These are phyloP conservation scores for Coprinellus micaceus DNA, from an alignment of 768 basidiomycete genomes.

Conservation along the genomic window DNA sequence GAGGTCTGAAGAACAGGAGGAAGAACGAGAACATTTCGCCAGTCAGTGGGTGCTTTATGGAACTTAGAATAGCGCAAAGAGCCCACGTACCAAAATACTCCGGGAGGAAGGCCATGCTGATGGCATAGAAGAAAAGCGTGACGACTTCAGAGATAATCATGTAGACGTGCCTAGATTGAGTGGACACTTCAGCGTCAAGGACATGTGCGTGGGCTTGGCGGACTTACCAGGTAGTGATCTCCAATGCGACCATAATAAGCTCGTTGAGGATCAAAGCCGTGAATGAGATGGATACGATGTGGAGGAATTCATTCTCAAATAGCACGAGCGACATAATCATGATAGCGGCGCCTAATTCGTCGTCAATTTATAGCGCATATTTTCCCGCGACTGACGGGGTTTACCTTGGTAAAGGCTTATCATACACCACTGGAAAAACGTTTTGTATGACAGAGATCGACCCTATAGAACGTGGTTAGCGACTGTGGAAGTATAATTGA, in stretches of 20 bases:
- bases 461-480: constrained; percentile 48
- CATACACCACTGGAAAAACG: constrained; percentile 97
- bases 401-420: constrained; percentile 96
- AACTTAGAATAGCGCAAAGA: neutral
- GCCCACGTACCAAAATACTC: constrained; percentile 87
- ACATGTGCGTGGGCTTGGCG: neutral
- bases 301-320: constrained; percentile 96
- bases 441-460: constrained; percentile 92
- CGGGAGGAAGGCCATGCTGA: constrained; percentile 90
- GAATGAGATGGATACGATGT: constrained; percentile 98
- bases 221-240: constrained; percentile 91
- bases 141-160: constrained; percentile 92
- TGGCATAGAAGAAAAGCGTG: constrained; percentile 82
- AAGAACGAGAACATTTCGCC: neutral
- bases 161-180: constrained; percentile 72
- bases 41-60: neutral
- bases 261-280: constrained; percentile 95
- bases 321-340: constrained; percentile 97
- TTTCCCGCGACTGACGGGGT: constrained; percentile 7
- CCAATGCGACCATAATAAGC: constrained; percentile 97
- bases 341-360: constrained; percentile 77
- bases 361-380: neutral
- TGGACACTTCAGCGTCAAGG: neutral
- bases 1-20: constrained; percentile 55
- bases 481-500: neutral